Base-by-base conservation (phyloP, 1,284 basidiomycete species). In the Pseudomicrostroma phylloplanum region DNA sequence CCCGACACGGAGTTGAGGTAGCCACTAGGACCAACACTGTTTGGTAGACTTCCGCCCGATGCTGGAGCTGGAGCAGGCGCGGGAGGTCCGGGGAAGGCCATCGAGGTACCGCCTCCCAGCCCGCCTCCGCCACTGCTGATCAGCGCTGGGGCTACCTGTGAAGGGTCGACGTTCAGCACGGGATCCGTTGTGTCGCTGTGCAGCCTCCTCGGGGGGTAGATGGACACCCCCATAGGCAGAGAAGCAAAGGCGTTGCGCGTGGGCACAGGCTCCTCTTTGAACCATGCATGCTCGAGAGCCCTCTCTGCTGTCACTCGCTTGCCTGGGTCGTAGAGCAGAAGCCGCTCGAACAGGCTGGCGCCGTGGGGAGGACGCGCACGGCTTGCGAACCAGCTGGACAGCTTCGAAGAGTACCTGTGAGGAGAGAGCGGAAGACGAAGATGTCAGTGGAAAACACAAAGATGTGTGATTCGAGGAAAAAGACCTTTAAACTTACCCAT, bases 241-340 rank as follows among this genome's bases (percentile, higher is more conserved):
- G 80, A 78, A 64, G 73, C 77, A 59, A 65, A 64, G 0, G 65
- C 69, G 41, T 68, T 67, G 17, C 62, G 40, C 59, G 71, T 77
- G 48, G 74, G 81, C 67, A 58, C 80, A 56, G 69, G 83, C 13
- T 67, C 64, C 62, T 82, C 81, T 17, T 74, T 77, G 68, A 84
- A 85, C 82, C 83, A 85, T 0, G 79, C 76, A 79, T 97, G 93
- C 15, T 83, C 82, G 0, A 98, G 81, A 0, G 91, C 88, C 67
- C 90, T 86, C 66, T 86, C 84, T 0, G 92, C 91, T 0, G 89
- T 91, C 43, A 96, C 83, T 15, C 96, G 84, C 68, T 85, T 86
- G 66, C 89, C 88, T 0, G 94, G 94, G 80, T 97, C 92, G 81
- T 93, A 98, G 25, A 86, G 68, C 6, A 79, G 63, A 11, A 79